phyloP scores from a whole-genome alignment of 73 alveolate species.

The Tetrahymena borealis region DNA sequence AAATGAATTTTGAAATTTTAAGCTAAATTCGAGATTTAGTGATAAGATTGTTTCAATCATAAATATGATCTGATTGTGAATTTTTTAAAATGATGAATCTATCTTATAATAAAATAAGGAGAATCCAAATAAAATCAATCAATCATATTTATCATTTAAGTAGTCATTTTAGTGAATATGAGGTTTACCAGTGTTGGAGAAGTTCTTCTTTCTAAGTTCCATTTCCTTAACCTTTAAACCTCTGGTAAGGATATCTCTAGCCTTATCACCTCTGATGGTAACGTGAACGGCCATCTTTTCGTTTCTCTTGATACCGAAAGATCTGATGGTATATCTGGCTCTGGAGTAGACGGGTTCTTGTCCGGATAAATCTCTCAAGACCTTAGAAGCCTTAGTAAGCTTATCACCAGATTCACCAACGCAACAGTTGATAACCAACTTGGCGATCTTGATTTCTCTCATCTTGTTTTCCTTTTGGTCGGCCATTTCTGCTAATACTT shows the following conservation, averaged over 20 bases:
- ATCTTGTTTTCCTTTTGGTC: conserved; percentile 48
- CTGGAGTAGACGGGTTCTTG: conserved; percentile 67
- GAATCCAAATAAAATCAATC: neutral
- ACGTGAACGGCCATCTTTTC: conserved; percentile 66
- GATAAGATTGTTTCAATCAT: too few relatives aligned
- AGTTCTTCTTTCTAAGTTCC: conserved; percentile 58
- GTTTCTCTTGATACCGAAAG: conserved; percentile 68
- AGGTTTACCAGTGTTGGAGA: conserved; percentile 49
- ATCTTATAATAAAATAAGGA: neutral
- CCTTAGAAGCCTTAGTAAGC: conserved; percentile 70
- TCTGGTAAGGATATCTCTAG: conserved; percentile 58
- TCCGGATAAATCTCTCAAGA: conserved; percentile 60
- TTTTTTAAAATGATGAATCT: neutral
- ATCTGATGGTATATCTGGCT: conserved; percentile 71
- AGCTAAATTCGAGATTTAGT: too few relatives aligned
- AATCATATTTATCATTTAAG: too few relatives aligned
- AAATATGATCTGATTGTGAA: neutral
- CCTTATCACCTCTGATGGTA: conserved; percentile 71
- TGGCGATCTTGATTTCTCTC: conserved; percentile 62
- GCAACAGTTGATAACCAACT: conserved; percentile 60
- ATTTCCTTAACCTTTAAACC: conserved; percentile 72
- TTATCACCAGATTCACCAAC: conserved; percentile 78
- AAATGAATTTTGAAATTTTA: neutral
- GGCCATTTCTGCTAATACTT: neutral
- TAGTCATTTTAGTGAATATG: neutral